phyloP scores from a whole-genome alignment of 148 eudicot species.

The Pharnaceum exiguum region DNA sequence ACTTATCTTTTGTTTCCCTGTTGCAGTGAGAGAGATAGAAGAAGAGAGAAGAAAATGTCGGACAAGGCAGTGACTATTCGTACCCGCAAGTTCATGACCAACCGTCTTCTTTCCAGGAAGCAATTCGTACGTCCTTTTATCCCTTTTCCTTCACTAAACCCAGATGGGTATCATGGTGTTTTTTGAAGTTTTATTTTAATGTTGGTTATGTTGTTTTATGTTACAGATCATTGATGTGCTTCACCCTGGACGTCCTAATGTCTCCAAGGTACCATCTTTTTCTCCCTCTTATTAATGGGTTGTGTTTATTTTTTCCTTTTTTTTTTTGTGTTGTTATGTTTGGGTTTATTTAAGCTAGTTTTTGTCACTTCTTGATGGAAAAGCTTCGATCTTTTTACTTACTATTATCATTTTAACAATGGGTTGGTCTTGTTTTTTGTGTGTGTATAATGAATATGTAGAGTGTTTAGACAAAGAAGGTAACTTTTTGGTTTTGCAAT shows the following conservation, averaged over 20 bases:
- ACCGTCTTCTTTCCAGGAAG: constrained; percentile 76
- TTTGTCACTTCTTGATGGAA: neutral
- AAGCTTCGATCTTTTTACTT: neutral
- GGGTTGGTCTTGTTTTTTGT: no score
- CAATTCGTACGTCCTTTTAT: constrained; percentile 48
- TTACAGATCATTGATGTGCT: constrained; percentile 74
- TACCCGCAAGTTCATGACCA: constrained; percentile 88
- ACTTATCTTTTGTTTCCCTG: neutral
- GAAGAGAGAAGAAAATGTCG: constrained; percentile 39
- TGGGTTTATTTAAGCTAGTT: no score
- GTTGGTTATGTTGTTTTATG: neutral
- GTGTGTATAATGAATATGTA: no score
- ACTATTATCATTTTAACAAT: no score
- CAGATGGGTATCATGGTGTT: neutral
- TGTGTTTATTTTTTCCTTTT: neutral
- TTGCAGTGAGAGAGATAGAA: constrained; percentile 1
- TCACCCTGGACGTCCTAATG: constrained; percentile 83
- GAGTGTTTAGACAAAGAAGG: no score
- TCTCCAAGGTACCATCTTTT: constrained; percentile 53
- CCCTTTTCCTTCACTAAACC: neutral
- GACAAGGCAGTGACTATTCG: constrained; percentile 76
- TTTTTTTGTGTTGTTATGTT: no score
- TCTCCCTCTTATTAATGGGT: neutral
- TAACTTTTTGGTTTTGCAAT: no score
- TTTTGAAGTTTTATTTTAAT: neutral